Evolutionary conservation across 805 yeast genomes (phyloP).

Genomic region (Zygosaccharomyces siamensis): DNA sequence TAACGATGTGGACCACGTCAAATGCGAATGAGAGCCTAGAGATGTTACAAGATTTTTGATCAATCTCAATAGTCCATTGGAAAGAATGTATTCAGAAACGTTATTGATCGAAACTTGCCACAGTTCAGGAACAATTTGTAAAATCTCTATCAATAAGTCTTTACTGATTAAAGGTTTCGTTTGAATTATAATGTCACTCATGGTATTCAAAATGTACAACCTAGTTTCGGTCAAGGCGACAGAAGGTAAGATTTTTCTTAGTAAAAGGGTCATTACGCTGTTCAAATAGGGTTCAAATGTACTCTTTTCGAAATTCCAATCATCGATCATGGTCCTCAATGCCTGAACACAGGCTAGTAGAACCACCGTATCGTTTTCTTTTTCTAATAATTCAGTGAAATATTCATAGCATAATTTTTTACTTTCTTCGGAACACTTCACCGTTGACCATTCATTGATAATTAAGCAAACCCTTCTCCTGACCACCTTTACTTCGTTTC

Average conservation of each 20-base stretch:
- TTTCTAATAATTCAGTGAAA: conserved; percentile 46
- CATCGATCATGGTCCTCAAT: conserved; percentile 65
- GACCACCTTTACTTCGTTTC: conserved; percentile 55
- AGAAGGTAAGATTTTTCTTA: conserved; percentile 44
- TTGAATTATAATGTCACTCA: conserved; percentile 57
- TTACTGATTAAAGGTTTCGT: conserved; percentile 59
- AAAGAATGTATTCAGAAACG: conserved; percentile 38
- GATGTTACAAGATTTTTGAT: conserved; percentile 53
- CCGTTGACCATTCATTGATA: conserved; percentile 74
- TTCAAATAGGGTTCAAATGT: conserved; percentile 64
- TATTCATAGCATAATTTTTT: conserved; percentile 56
- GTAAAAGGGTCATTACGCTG: conserved; percentile 44
- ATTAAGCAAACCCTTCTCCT: conserved; percentile 74
- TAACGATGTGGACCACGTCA: conserved; percentile 50
- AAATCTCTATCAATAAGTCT: conserved; percentile 46
- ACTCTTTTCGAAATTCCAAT: conserved; percentile 75
- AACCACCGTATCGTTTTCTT: conserved; percentile 73
- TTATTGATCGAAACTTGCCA: conserved; percentile 58
- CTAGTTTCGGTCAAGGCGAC: conserved; percentile 69
- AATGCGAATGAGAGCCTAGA: conserved; percentile 48
- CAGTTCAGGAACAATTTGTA: conserved; percentile 59
- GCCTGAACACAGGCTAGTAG: conserved; percentile 68
- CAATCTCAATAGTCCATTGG: conserved; percentile 50
- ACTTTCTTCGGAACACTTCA: conserved; percentile 57
- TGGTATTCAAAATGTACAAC: conserved; percentile 61